Base-by-base conservation (phyloP, 495 filamentous ascomycete species). In the Penicillium verhagenii region DNA sequence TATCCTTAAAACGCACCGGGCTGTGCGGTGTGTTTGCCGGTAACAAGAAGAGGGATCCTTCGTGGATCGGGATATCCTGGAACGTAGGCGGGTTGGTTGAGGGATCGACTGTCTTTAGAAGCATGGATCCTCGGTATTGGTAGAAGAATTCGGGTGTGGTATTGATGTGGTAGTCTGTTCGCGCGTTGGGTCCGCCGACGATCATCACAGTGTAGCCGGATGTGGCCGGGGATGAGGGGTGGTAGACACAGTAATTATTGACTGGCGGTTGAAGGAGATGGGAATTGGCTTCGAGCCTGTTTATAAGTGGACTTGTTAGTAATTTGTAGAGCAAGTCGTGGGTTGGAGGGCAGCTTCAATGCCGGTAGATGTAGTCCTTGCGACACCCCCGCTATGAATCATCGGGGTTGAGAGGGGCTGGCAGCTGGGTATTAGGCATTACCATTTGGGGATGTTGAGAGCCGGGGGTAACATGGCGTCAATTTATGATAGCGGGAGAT, bases 101-200 rank as follows among this genome's bases (percentile, higher is more conserved):
- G 4, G 69, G 69, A 51, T 87, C 83, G 28, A 97, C 91, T 2
- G 94, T 90, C 64, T 95, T 96, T 46, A 98, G 85, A 18, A 97
- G 77, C 94, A 98, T 96, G 23, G 83, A 83, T 45, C 94, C 94
- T 53, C 84, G 83, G 78, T 96, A 89, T 68, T 97, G 93, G 79
- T 95, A 98, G 82, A 97, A 98, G 84, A 91, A 97, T 65, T 98
- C 94, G 6, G 94, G 85, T 0, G 94, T 98, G 47, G 85, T 76
- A 77, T 98, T 98, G 78, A 98, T 96, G 79, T 97, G 94, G 77
- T 96, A 98, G 79, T 97, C 95, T 47, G 92, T 96, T 57, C 94
- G 86, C 14, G 90, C 90, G 71, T 98, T 98, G 51, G 94, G 94
- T 13, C 94, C 95, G 63, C 94, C 94, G 52, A 98, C 92, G 58